These are phyloP conservation scores for Vanrija sp. DNA, from an alignment of 1,284 basidiomycete species.

Conservation along the genomic window DNA sequence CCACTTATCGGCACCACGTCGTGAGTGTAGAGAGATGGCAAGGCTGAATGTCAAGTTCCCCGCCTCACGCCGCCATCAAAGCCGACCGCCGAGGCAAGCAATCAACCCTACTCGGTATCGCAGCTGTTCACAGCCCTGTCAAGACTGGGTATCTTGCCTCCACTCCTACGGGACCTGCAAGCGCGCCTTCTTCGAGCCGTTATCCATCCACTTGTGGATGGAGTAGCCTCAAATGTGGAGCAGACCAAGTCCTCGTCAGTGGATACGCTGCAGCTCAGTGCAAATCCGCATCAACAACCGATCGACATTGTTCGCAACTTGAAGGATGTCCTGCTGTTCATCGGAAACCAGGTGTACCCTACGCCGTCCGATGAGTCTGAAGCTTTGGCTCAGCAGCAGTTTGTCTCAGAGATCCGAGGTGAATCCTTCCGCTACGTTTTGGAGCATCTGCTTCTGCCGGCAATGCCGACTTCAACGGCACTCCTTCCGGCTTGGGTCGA, in stretches of 20 bases:
- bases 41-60: neutral
- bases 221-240: no score
- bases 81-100: neutral
- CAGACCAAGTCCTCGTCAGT: no score
- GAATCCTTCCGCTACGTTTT: slow-evolving; percentile 52
- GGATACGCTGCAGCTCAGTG: neutral
- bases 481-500: slow-evolving; percentile 61
- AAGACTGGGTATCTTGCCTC: neutral
- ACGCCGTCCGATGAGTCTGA: neutral
- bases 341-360: slow-evolving; percentile 14
- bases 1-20: no score
- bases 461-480: slow-evolving; percentile 61
- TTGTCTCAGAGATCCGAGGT: slow-evolving; percentile 11
- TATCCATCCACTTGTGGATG: neutral
- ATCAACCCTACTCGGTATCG: slow-evolving; percentile 16
- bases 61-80: neutral
- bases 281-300: neutral
- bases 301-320: slow-evolving; percentile 17
- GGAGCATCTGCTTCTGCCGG: slow-evolving; percentile 61
- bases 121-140: slow-evolving; percentile 20
- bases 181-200: slow-evolving; percentile 14
- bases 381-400: slow-evolving; percentile 14
- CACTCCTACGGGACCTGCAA: slow-evolving; percentile 16
- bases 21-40: neutral
- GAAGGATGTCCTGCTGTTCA: slow-evolving; percentile 17